Base-by-base conservation (phyloP, 164 flowering plant genomes). In the Aristolochia contorta region DNA sequence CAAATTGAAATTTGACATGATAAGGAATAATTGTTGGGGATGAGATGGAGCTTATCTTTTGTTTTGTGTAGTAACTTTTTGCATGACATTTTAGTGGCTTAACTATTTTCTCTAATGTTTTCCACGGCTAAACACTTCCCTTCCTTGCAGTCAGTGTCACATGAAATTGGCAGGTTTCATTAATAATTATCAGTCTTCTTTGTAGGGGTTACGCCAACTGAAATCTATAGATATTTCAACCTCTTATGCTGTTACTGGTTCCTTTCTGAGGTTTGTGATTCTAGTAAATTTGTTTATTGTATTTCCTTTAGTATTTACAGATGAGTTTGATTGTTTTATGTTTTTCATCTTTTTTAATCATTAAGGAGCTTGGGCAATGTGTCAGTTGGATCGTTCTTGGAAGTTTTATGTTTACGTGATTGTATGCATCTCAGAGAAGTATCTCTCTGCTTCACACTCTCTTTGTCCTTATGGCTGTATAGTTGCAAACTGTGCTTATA, bases 391-490 rank as follows among this genome's bases (percentile, higher is more conserved):
- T 77, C 66, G 58, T 51, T 66, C 18, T 77, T 91, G 60, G 97
- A 89, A 75, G 81, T 81, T 54, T 63, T 91, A 65, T 74, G 81
- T 65, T 79, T 91, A 72, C 81, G 97, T 51, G 97, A 91, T 60
- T 91, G 96, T 79, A 85, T 88, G 85, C 94, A 88, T 73, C 86
- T 91, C 58, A 86, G 82, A 77, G 85, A 86, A 78, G 97, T 86
- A 49, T 62, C 75, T 50, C 54, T 48, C 46, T 24, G 47, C 10
- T 19, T 56, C 58, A 14, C 62, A 54, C 54, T 30, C 55, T 52
- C 59, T 63, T 67, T 58, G 47, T 57, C 60, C 32, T 67, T 53
- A 27, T 58, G 48, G 43, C 16, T 25, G n/a, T 30, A 33, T 9
- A 18, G 16, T 19, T 25, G 18, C 50, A 20, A 25, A 21, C 54